These are phyloP conservation scores for Chenopodium formosanum DNA, from an alignment of 148 eudicot genomes.

Conservation along the genomic window DNA sequence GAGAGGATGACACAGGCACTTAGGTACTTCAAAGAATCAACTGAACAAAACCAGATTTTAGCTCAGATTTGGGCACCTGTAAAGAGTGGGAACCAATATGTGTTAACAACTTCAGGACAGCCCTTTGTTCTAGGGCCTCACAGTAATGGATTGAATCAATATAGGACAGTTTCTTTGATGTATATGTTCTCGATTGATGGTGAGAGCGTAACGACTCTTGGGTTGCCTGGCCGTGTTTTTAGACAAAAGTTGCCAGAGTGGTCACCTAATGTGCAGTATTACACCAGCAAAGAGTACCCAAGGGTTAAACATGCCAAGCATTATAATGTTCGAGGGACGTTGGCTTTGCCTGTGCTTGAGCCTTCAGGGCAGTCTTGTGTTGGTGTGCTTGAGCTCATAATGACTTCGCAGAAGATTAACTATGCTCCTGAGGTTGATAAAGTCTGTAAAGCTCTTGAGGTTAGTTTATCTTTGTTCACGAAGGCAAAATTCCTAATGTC, in stretches of 20 bases:
- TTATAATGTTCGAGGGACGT: conserved; percentile 75
- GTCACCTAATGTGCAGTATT: conserved; percentile 94
- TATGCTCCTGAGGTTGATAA: conserved; percentile 95
- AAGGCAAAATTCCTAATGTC: background rate
- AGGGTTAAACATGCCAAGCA: conserved; percentile 68
- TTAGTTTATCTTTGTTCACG: conserved; percentile 36
- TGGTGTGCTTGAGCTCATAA: conserved; percentile 89
- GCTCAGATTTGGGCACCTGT: conserved; percentile 98
- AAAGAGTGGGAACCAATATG: conserved; percentile 54
- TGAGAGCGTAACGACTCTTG: conserved; percentile 57
- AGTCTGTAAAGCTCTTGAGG: conserved; percentile 98
- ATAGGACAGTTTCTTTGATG: conserved; percentile 74
- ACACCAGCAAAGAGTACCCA: conserved; percentile 72
- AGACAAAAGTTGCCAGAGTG: conserved; percentile 86
- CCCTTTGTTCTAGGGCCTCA: conserved; percentile 81
- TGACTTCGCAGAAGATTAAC: conserved; percentile 80
- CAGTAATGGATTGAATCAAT: conserved; percentile 76
- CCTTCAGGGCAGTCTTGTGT: conserved; percentile 71
- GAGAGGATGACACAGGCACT: conserved; percentile 88
- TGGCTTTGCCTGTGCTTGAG: conserved; percentile 93
- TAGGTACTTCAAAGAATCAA: conserved; percentile 64
- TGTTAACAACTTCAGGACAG: conserved; percentile 92
- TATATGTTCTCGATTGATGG: conserved; percentile 72
- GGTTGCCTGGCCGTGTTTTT: conserved; percentile 94
- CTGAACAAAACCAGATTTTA: conserved; percentile 74